Conservation (phyloP, 2,329 filamentous ascomycete species). For the Hypoxylon sp. region DNA sequence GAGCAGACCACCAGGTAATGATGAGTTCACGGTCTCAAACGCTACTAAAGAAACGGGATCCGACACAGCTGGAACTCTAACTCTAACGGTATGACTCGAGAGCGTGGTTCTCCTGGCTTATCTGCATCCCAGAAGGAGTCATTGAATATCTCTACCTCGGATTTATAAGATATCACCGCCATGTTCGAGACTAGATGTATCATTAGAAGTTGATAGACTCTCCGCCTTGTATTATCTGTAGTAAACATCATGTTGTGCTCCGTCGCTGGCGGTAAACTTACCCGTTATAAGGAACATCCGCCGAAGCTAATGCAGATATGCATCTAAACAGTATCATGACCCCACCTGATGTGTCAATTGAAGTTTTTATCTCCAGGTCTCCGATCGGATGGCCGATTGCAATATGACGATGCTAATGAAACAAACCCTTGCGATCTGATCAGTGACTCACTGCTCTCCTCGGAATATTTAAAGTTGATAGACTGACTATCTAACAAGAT, state of each 20-base stretch:
- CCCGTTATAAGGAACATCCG: no score
- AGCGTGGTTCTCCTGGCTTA: background rate
- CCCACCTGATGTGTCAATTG: conserved; percentile 48
- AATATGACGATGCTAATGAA: conserved; percentile 28
- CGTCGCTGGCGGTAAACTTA: no score
- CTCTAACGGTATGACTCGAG: background rate
- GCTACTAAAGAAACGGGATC: background rate
- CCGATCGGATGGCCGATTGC: conserved; percentile 49
- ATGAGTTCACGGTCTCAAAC: background rate
- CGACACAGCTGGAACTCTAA: background rate
- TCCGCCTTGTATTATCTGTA: no score
- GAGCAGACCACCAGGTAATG: background rate
- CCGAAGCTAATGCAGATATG: conserved; percentile 7
- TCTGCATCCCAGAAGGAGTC: no score
- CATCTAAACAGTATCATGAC: conserved; percentile 32
- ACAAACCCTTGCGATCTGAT: conserved; percentile 10
- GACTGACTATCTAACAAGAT: background rate
- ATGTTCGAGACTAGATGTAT: no score
- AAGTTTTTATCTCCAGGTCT: conserved; percentile 44
- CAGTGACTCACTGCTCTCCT: conserved; percentile 33
- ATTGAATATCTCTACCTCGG: no score
- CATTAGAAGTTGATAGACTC: no score
- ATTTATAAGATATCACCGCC: no score
- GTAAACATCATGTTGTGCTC: no score
- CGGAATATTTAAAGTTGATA: background rate